Evolutionary conservation across 2,329 filamentous ascomycete genomes (phyloP).

Genomic region (Neopestalotiopsis rosae): DNA sequence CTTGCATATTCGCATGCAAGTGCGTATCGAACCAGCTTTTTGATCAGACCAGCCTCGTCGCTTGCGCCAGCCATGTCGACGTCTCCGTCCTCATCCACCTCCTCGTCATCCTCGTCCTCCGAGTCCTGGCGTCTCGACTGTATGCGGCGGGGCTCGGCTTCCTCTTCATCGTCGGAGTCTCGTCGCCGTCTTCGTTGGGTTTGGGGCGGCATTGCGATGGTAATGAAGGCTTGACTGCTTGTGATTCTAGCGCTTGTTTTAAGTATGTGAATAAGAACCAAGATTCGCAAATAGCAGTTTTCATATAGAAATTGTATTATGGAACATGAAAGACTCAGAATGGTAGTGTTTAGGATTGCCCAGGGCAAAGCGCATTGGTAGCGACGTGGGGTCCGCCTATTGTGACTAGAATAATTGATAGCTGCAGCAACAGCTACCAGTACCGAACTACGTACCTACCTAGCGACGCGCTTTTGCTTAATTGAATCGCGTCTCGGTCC

Average conservation of each 20-base stretch:
- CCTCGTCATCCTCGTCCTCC: slow-evolving; percentile 42
- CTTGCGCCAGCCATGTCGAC: slow-evolving; percentile 34
- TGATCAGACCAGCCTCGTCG: slow-evolving; percentile 59
- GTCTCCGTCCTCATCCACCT: slow-evolving; percentile 30
- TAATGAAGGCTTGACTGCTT: background rate
- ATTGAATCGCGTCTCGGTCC: slow-evolving; percentile 17
- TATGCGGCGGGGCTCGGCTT: slow-evolving; percentile 33
- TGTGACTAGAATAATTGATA: background rate
- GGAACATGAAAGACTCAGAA: background rate
- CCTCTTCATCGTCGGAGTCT: slow-evolving; percentile 43
- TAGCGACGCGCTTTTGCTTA: slow-evolving; percentile 12
- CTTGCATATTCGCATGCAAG: slow-evolving; percentile 70
- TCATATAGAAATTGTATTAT: too few species aligned
- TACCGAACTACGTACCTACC: background rate
- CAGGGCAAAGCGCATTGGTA: background rate
- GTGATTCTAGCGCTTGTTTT: background rate
- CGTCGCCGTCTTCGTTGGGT: slow-evolving; percentile 36
- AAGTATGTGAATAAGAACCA: background rate
- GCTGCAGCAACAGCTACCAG: background rate
- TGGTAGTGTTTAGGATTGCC: background rate
- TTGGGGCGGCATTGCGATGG: slow-evolving; percentile 33
- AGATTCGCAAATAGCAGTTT: too few species aligned
- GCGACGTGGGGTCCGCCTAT: background rate
- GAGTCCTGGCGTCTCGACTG: slow-evolving; percentile 32
- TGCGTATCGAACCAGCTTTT: slow-evolving; percentile 72